Conservation (phyloP, 2,329 filamentous ascomycete species). For the Alternaria brassicicola region DNA sequence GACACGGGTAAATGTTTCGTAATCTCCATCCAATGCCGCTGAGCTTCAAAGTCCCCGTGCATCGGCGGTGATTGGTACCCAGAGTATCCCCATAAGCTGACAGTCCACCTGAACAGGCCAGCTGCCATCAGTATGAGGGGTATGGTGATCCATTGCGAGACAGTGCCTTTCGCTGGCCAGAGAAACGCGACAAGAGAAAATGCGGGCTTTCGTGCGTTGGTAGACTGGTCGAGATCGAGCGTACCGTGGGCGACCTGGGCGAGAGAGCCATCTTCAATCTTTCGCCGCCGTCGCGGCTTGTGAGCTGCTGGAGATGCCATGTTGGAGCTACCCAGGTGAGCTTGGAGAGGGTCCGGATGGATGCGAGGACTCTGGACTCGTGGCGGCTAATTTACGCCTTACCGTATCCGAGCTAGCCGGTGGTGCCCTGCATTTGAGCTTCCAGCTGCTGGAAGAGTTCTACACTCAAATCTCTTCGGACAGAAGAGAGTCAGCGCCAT, state of each 20-base stretch:
- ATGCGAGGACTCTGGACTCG: constrained; percentile 14
- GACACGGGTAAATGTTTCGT: constrained; percentile 87
- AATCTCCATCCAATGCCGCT: constrained; percentile 98
- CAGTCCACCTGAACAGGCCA: constrained; percentile 92
- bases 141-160: constrained; percentile 90
- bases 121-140: constrained; percentile 86
- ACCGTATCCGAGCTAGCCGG: constrained; percentile 8
- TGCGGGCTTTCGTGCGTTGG: constrained; percentile 64
- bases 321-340: constrained; percentile 5
- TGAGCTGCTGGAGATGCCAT: constrained; percentile 47
- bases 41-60: constrained; percentile 97
- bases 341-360: constrained; percentile 4
- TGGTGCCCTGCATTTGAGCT: not conserved
- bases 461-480: not conserved
- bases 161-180: constrained; percentile 83
- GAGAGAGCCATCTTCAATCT: constrained; percentile 49
- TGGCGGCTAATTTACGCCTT: constrained; percentile 12
- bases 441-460: not conserved
- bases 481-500: not conserved
- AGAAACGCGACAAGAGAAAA: constrained; percentile 95
- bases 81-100: constrained; percentile 93
- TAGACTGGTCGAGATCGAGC: constrained; percentile 51
- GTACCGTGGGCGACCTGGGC: constrained; percentile 52
- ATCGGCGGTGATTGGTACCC: constrained; percentile 84
- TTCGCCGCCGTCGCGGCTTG: constrained; percentile 54